Base-by-base conservation (phyloP, 495 filamentous ascomycete species). In the Penicillium atrosanguineum region DNA sequence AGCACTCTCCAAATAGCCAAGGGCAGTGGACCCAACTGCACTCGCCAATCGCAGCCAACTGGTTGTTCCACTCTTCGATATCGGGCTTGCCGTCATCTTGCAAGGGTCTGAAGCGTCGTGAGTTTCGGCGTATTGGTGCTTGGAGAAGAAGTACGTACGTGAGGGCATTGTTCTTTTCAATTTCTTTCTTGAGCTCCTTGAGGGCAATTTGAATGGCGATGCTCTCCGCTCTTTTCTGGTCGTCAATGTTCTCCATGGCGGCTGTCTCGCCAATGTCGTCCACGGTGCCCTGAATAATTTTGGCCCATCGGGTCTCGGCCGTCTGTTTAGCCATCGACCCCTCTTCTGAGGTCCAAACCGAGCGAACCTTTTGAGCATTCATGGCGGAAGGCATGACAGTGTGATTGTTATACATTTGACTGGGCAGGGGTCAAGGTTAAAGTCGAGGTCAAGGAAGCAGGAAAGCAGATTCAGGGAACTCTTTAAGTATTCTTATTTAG, bases 1-100 rank as follows among this genome's bases (percentile, higher is more conserved):
- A 95, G 74, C 91, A 94, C 74, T 95, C 90, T 42, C 81, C 73
- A 69, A 78, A 95, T 12, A 95, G 79, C 90, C 90, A 95, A 4
- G 88, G 78, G n/a, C 84, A 80, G 36, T 83, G 78, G 68, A 87
- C 83, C 90, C 90, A 95, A 29, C 77, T 84, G 0, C 85, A 81
- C 34, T 72, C 74, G 15, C 84, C 86, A 20, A 88, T 74, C 50
- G 78, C 67, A 47, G 84, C 76, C 12, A 94, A 72, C 63, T 92
- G 87, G 36, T 79, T 69, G 60, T 95, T 95, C 69, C 93, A 95
- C 11, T 71, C 69, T 29, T 73, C 73, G 20, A 93, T 81, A 65
- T 94, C 90, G 23, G 78, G 65, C 43, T 73, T 63, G 12, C 87
- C 89, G 66, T 95, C 90, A 60, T 94, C 87, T 26, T 68, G 72